Base-by-base conservation (phyloP, 306 rosid species). In the Citrullus mucosospermus region DNA sequence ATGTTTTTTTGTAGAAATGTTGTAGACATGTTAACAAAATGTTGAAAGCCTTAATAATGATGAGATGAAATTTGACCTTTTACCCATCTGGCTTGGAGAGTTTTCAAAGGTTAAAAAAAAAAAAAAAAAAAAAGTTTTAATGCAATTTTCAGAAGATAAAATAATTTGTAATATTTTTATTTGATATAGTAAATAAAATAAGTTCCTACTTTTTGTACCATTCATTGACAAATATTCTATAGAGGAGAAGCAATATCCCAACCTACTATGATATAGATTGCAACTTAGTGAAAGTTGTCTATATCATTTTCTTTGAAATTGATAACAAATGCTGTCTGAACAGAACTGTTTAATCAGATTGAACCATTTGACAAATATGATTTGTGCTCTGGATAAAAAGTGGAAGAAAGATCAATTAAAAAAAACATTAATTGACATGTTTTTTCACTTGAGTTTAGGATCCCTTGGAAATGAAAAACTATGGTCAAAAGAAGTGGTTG, bases 401-500 rank as follows among this genome's bases (percentile, higher is more conserved):
- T 34, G 46, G 14, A 16, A 36, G 48, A 34, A 65, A 34, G 25
- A 65, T 22, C 25, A 65, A 65, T 16, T 25, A 65, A 48, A 48
- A 48, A 65, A 65, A 65, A 36, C 8, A 38, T 17, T 1, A 8
- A 36, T 38, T 65, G 71, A 44, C 51, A 22, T 70, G 20, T 44
- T 25, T 22, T 20, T 22, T 46, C 32, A 44, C 57, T 70, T 6
- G 11, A 22, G 76, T 70, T 25, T 43, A 46, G 76, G 76, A 34
- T 44, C 38, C 56, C 20, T 16, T 22, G 38, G 20, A 46, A 70
- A 71, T 71, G 14, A 46, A 44, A 48, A 6, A 12, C 2, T 43
- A 25, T 46, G 76, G 41, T 71, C 58, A 71, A 71, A 48, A 25
- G 22, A 48, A 71, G 76, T 71, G 22, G 76, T 71, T 71, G 58